Evolutionary conservation across 805 yeast genomes (phyloP).

Genomic region (Lipomyces starkeyi): DNA sequence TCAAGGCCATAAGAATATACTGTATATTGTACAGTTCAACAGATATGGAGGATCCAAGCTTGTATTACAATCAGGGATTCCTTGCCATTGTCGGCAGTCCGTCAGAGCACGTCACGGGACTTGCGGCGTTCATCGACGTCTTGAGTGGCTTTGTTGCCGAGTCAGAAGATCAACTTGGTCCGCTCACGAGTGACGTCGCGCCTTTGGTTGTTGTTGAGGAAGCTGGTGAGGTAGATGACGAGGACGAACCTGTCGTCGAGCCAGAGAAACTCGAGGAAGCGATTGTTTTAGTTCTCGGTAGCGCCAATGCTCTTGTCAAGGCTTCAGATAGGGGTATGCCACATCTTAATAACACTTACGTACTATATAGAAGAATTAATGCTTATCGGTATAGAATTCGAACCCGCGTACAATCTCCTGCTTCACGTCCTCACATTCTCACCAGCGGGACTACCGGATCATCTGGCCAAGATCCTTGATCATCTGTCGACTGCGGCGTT

Average conservation of each 20-base stretch:
- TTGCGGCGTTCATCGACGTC: slow-evolving; percentile 47
- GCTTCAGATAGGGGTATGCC: slow-evolving; percentile 29
- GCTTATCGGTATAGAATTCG: slow-evolving; percentile 44
- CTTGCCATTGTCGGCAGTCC: slow-evolving; percentile 25
- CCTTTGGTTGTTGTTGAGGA: slow-evolving; percentile 13
- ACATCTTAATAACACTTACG: neutral
- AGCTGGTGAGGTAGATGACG: slow-evolving; percentile 20
- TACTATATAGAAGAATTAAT: neutral
- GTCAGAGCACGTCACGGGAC: slow-evolving; percentile 40
- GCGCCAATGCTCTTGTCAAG: slow-evolving; percentile 24
- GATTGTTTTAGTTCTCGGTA: slow-evolving; percentile 23
- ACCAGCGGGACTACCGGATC: slow-evolving; percentile 43
- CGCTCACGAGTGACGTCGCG: slow-evolving; percentile 27
- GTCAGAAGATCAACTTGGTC: slow-evolving; percentile 31
- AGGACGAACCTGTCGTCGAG: slow-evolving; percentile 22
- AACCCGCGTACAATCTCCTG: slow-evolving; percentile 49
- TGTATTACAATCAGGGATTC: slow-evolving; percentile 23
- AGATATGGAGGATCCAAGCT: slow-evolving; percentile 8
- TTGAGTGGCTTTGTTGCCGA: slow-evolving; percentile 42
- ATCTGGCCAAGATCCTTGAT: slow-evolving; percentile 43
- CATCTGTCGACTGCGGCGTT: slow-evolving; percentile 37
- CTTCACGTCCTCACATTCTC: slow-evolving; percentile 47
- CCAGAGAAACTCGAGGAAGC: slow-evolving; percentile 27
- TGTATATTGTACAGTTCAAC: neutral
- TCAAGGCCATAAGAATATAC: neutral